A percentile compares a stretch with the other conserved stretches of the same genome.
These are phyloP conservation scores for Endoconidiophora polonica DNA, from an alignment of 2,329 filamentous ascomycete species.

Conservation along the genomic window DNA sequence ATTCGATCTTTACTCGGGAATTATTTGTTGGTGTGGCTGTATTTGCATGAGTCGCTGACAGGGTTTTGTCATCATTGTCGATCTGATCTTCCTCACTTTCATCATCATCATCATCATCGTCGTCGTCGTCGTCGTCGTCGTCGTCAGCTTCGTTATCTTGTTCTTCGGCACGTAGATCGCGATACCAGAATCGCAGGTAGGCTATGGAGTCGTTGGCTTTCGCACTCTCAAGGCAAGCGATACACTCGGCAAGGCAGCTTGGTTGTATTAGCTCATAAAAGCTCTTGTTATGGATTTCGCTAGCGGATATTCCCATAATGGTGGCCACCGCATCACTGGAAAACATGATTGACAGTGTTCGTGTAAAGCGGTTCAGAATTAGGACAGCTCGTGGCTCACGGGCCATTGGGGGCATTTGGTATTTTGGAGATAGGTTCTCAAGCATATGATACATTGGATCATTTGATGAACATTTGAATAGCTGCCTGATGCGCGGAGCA, in stretches of 20 bases:
- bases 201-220: slow-evolving; percentile 86
- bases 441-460: slow-evolving; percentile 85
- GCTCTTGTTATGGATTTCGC: slow-evolving; percentile 55
- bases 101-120: slow-evolving; percentile 17
- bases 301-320: slow-evolving; percentile 57
- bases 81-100: slow-evolving; percentile 11
- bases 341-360: slow-evolving; percentile 72
- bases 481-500: slow-evolving; percentile 58
- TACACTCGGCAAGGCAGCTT: slow-evolving; percentile 58
- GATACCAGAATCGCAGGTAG: slow-evolving; percentile 72
- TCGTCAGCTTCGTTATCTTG: slow-evolving; percentile 30
- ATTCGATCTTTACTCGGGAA: slow-evolving; percentile 4
- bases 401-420: slow-evolving; percentile 43
- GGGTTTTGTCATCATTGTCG: neutral
- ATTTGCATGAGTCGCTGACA: neutral
- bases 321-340: slow-evolving; percentile 59
- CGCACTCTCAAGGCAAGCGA: slow-evolving; percentile 64
- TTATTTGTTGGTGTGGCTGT: neutral
- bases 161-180: slow-evolving; percentile 42
- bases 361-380: slow-evolving; percentile 73
- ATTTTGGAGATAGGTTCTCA: slow-evolving; percentile 69
- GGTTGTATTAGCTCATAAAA: slow-evolving; percentile 80
- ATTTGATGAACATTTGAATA: slow-evolving; percentile 66
- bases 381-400: slow-evolving; percentile 71
- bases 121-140: slow-evolving; percentile 27